Evolutionary conservation across 2,329 filamentous ascomycete species (phyloP).

Genomic region (Phyllosticta citrichinensis): DNA sequence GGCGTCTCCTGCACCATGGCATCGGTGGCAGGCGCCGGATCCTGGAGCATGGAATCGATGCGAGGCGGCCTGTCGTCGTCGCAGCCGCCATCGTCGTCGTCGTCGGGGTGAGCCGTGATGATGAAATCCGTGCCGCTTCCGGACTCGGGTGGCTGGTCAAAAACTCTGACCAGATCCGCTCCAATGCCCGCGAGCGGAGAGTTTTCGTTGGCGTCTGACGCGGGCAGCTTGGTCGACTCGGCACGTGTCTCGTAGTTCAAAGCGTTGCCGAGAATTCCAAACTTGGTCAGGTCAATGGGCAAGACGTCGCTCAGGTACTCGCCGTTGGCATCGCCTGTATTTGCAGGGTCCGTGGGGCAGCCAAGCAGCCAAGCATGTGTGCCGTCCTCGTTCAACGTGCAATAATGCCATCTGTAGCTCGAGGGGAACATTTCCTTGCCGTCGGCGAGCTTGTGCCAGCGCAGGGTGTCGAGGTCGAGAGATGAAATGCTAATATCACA

Average conservation of each 20-base stretch:
- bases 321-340: slow-evolving; percentile 63
- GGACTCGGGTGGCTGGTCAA: slow-evolving; percentile 74
- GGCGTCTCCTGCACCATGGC: slow-evolving; percentile 30
- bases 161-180: slow-evolving; percentile 73
- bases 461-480: slow-evolving; percentile 72
- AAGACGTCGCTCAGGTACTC: slow-evolving; percentile 93
- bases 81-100: slow-evolving; percentile 55
- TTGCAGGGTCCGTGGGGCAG: slow-evolving; percentile 63
- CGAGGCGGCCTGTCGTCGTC: slow-evolving; percentile 47
- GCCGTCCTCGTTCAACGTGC: slow-evolving; percentile 87
- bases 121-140: slow-evolving; percentile 85
- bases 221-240: slow-evolving; percentile 24
- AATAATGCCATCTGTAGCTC: slow-evolving; percentile 97
- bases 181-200: slow-evolving; percentile 58
- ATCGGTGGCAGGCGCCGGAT: neutral
- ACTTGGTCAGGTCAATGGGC: slow-evolving; percentile 83
- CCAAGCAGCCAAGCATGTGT: slow-evolving; percentile 97
- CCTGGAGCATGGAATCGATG: slow-evolving; percentile 1
- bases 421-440: slow-evolving; percentile 86
- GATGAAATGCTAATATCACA: slow-evolving; percentile 86
- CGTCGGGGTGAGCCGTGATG: slow-evolving; percentile 78
- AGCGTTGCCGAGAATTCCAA: slow-evolving; percentile 80
- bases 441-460: slow-evolving; percentile 92
- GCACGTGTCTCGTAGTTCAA: slow-evolving; percentile 37
- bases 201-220: slow-evolving; percentile 42